phyloP scores from a whole-genome alignment of 192 early-diverging fungal genomes.

The Phlyctochytrium planicorne region DNA sequence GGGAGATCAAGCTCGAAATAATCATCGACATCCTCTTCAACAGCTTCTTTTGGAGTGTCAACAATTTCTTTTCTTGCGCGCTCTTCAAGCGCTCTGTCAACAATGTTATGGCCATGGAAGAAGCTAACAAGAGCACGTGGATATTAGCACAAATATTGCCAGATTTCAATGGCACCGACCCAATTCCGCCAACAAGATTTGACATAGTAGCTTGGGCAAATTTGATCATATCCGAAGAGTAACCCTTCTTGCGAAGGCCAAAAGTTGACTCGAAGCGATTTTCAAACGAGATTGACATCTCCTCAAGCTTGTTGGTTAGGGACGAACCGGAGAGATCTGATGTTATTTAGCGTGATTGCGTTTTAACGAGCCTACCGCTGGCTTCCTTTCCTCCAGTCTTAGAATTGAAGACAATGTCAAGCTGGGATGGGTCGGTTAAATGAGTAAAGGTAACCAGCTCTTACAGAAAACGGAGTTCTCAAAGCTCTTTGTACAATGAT shows the following conservation, averaged over 20 bases:
- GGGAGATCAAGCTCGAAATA: constrained; percentile 34
- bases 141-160: constrained; percentile 26
- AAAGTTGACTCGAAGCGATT: constrained; percentile 72
- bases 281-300: constrained; percentile 55
- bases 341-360: no score
- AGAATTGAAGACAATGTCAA: neutral
- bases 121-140: constrained; percentile 35
- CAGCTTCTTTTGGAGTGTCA: constrained; percentile 51
- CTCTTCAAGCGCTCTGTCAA: constrained; percentile 67
- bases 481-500: constrained; percentile 65
- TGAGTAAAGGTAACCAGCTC: neutral
- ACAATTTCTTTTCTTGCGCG: constrained; percentile 59
- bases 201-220: constrained; percentile 76
- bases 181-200: constrained; percentile 88
- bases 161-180: constrained; percentile 42
- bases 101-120: constrained; percentile 75
- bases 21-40: constrained; percentile 56
- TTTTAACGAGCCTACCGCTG: no score
- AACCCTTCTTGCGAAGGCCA: constrained; percentile 66
- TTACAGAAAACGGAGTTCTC: constrained; percentile 62
- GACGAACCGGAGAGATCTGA: constrained; percentile 20
- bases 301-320: constrained; percentile 40
- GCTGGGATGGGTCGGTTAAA: no score
- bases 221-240: constrained; percentile 50
- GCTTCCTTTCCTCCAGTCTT: no score